phyloP scores from a whole-genome alignment of 23 red algal genomes.

The Gracilaria domingensis region DNA sequence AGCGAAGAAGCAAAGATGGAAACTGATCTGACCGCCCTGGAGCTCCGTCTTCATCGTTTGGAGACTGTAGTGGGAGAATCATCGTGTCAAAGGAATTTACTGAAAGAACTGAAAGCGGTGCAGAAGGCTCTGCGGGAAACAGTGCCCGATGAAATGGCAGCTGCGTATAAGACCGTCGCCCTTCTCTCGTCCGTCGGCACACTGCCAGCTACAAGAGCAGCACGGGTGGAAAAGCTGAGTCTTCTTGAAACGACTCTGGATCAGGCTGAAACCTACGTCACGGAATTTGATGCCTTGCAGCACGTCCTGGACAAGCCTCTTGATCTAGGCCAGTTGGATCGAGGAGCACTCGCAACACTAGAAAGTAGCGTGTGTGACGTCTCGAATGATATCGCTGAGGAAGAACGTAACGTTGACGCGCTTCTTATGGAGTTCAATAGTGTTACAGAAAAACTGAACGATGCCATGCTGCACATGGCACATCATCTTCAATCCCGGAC shows the following conservation, averaged over 20 bases:
- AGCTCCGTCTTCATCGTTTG: conserved; percentile 14
- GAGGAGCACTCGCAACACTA: neutral
- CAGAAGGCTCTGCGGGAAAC: neutral
- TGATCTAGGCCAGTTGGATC: neutral
- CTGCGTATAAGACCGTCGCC: conserved; percentile 31
- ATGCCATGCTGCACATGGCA: conserved; percentile 27
- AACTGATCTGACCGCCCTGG: conserved; percentile 28
- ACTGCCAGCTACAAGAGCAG: neutral
- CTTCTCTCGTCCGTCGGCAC: conserved; percentile 13
- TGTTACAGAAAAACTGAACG: conserved; percentile 41
- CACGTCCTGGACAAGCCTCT: neutral
- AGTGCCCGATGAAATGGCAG: conserved; percentile 57
- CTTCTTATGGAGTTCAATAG: conserved; percentile 46
- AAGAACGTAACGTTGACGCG: conserved; percentile 45
- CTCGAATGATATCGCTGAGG: conserved; percentile 7
- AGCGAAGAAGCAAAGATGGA: too few species aligned
- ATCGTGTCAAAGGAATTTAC: neutral
- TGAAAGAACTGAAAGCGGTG: neutral
- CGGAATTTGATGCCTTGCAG: neutral
- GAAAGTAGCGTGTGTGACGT: neutral
- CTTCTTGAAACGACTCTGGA: neutral
- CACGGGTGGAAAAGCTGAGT: neutral
- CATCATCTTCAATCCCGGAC: neutral
- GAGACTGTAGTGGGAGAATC: conserved; percentile 31
- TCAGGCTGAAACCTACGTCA: neutral